Evolutionary conservation across 192 early-diverging fungal genomes (phyloP).

Genomic region (Entomortierella chlamydospora): DNA sequence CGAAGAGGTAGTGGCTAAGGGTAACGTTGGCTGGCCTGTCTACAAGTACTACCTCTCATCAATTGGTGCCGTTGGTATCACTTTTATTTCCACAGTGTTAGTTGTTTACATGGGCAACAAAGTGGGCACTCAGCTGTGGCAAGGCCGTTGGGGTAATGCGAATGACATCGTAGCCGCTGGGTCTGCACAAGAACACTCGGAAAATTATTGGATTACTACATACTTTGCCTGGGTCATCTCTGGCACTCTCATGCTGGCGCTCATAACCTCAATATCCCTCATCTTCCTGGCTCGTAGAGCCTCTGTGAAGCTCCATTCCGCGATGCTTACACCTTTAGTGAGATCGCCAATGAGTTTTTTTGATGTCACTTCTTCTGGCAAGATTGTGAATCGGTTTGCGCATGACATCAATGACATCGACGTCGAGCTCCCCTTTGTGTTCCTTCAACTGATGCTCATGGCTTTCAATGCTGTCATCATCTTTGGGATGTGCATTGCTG

Average conservation of each 20-base stretch:
- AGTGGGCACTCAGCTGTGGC: conserved; percentile 4
- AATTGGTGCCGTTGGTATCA: neutral
- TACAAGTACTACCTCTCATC: conserved; percentile 15
- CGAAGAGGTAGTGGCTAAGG: conserved; percentile 3
- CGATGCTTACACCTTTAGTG: conserved; percentile 70
- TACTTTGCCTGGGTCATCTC: conserved; percentile 18
- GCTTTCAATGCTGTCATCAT: conserved; percentile 55
- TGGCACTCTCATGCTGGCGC: conserved; percentile 41
- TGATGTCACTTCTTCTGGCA: conserved; percentile 56
- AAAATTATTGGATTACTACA: conserved; percentile 9
- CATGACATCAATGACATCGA: conserved; percentile 83
- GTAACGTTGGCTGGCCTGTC: conserved; percentile 12
- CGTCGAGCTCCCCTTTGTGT: conserved; percentile 55
- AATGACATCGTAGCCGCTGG: neutral
- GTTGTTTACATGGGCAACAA: neutral
- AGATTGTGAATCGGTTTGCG: conserved; percentile 87
- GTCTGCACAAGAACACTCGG: neutral
- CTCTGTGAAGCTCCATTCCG: conserved; percentile 59
- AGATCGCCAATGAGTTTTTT: conserved; percentile 65
- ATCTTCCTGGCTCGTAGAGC: conserved; percentile 71
- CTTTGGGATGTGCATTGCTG: conserved; percentile 60
- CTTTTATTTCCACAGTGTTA: neutral
- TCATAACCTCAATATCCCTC: conserved; percentile 66
- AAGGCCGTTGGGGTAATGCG: conserved; percentile 7
- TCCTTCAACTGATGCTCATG: conserved; percentile 56